These are phyloP conservation scores for Parafenestella ontariensis DNA, from an alignment of 2,329 filamentous ascomycete genomes.

Conservation along the genomic window DNA sequence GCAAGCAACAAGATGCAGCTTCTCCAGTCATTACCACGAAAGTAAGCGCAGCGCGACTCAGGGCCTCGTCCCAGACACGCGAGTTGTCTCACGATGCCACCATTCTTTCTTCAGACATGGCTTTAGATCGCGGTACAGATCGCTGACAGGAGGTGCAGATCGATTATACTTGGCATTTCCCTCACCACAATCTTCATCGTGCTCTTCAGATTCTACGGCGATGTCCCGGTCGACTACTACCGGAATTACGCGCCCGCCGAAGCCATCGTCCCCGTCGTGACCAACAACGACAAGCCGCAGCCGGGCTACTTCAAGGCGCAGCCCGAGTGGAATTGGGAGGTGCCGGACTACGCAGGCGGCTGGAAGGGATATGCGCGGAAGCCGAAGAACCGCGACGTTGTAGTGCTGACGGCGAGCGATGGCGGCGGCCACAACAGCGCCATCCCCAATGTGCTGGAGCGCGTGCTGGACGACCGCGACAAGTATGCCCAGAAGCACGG, in stretches of 20 bases:
- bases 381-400: conserved; percentile 44
- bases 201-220: conserved; percentile 34
- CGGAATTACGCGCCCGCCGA: conserved; percentile 32
- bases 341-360: conserved; percentile 31
- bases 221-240: conserved; percentile 35
- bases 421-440: conserved; percentile 52
- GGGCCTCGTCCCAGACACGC: not conserved
- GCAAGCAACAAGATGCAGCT: conserved; percentile 10
- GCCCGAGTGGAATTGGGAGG: conserved; percentile 41
- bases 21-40: conserved; percentile 15
- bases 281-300: conserved; percentile 35
- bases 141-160: conserved; percentile 19
- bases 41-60: conserved; percentile 4
- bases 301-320: conserved; percentile 40
- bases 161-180: conserved; percentile 27
- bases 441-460: conserved; percentile 47
- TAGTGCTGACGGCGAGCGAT: conserved; percentile 51
- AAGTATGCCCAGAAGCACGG: conserved; percentile 48
- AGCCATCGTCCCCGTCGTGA: conserved; percentile 15
- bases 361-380: conserved; percentile 40
- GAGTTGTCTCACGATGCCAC: not conserved
- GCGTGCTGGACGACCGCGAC: conserved; percentile 44
- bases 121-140: not conserved
- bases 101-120: not conserved
- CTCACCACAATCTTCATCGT: conserved; percentile 28